phyloP scores from a whole-genome alignment of 768 basidiomycete species.

The Rhodosporidiobolus sp. region DNA sequence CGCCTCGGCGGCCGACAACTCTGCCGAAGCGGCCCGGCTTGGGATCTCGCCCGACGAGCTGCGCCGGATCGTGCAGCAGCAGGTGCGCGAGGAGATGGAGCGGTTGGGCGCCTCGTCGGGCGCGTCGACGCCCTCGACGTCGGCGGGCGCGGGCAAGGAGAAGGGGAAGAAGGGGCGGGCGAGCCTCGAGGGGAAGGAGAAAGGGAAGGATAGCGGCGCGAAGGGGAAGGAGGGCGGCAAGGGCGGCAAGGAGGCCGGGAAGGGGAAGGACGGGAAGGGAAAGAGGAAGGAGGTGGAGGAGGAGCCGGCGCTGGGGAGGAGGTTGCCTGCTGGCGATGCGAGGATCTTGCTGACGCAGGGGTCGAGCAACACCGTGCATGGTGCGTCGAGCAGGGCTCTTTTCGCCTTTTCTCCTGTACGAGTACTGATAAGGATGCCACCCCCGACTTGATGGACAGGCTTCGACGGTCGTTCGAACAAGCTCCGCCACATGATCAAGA shows the following conservation, averaged over 20 bases:
- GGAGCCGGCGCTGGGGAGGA: conserved; percentile 8
- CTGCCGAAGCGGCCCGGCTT: neutral
- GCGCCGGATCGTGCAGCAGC: neutral
- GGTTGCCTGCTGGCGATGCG: conserved; percentile 1
- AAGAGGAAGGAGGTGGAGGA: conserved; percentile 4
- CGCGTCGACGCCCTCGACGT: neutral
- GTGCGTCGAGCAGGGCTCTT: neutral
- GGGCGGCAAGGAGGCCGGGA: neutral
- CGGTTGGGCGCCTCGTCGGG: neutral
- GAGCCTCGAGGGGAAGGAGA: neutral
- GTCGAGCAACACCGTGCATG: neutral
- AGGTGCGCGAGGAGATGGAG: neutral
- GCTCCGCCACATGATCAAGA: conserved; percentile 31
- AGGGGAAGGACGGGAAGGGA: neutral
- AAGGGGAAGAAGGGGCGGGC: neutral
- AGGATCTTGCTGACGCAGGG: conserved; percentile 6
- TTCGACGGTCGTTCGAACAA: conserved; percentile 34
- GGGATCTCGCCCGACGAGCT: neutral
- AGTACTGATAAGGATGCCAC: neutral
- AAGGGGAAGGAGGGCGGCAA: conserved; percentile 1
- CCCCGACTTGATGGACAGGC: neutral
- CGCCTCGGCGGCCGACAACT: neutral
- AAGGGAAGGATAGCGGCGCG: neutral
- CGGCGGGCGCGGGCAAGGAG: neutral
- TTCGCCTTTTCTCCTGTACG: no score